phyloP scores from a whole-genome alignment of 352 stramenopile genomes.

The Aphanomyces cochlioides region DNA sequence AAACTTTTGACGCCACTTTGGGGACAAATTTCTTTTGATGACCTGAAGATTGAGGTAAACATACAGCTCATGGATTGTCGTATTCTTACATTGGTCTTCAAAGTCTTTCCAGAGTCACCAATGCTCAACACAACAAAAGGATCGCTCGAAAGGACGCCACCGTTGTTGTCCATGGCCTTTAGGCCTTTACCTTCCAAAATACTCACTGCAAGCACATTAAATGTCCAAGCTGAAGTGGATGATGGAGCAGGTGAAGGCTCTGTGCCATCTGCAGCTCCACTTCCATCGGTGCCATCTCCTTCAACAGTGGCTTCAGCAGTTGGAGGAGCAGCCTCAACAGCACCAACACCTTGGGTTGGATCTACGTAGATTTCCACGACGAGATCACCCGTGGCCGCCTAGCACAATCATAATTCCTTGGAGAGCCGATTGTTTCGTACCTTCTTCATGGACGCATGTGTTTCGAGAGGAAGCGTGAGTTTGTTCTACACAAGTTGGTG shows the following conservation, averaged over 20 bases:
- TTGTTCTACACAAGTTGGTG: slow-evolving; percentile 34
- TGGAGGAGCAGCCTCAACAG: slow-evolving; percentile 25
- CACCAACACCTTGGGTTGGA: slow-evolving; percentile 31
- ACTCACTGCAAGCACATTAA: slow-evolving; percentile 67
- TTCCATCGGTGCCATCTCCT: background rate
- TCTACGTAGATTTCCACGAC: slow-evolving; percentile 47
- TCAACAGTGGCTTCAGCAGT: slow-evolving; percentile 15
- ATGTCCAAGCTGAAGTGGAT: slow-evolving; percentile 17
- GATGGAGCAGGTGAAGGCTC: background rate
- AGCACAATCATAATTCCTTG: background rate
- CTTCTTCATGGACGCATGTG: slow-evolving; percentile 25
- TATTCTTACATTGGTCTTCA: slow-evolving; percentile 42
- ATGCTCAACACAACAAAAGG: slow-evolving; percentile 55
- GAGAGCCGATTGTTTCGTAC: background rate
- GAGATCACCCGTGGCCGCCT: slow-evolving; percentile 37
- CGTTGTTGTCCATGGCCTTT: slow-evolving; percentile 51
- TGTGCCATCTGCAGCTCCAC: slow-evolving; percentile 8
- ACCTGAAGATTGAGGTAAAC: slow-evolving; percentile 21
- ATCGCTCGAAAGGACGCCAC: slow-evolving; percentile 57
- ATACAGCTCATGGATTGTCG: too few relatives aligned
- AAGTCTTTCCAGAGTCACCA: slow-evolving; percentile 47
- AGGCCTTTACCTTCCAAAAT: slow-evolving; percentile 57
- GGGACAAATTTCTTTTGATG: slow-evolving; percentile 57
- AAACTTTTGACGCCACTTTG: slow-evolving; percentile 66
- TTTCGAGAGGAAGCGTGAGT: slow-evolving; percentile 33